Conservation (phyloP, 176 grass and related monocot genomes). For the Aegilops bicornis region DNA sequence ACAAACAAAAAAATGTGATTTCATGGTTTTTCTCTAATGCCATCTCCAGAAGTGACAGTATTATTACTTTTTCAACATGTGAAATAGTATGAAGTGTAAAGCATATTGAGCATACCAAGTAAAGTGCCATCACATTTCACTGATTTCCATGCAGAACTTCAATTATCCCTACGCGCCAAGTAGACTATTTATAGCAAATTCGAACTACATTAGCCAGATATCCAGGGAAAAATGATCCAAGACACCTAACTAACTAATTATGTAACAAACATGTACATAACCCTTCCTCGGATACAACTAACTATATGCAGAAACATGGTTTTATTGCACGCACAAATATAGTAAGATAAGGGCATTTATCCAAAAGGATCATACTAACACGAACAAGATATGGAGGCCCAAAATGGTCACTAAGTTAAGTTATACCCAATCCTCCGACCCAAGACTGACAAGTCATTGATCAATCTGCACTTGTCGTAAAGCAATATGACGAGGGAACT, state of each 20-base stretch:
- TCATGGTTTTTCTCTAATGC: neutral
- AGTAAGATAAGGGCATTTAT: neutral
- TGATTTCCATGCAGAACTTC: neutral
- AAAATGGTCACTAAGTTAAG: neutral
- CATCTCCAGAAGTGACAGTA: neutral
- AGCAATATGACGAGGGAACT: neutral
- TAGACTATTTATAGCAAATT: constrained; percentile 6
- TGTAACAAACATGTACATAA: neutral
- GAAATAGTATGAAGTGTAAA: neutral
- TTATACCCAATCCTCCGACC: neutral
- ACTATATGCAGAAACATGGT: neutral
- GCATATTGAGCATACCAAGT: neutral
- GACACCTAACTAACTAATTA: neutral
- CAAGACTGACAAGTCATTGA: neutral
- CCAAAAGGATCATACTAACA: neutral
- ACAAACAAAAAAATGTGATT: neutral
- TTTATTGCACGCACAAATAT: neutral
- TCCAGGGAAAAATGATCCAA: neutral
- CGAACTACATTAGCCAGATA: neutral
- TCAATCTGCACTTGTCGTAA: neutral
- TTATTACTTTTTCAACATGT: neutral
- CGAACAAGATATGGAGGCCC: neutral
- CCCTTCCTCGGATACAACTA: neutral
- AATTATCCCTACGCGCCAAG: neutral
- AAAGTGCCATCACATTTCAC: neutral